phyloP scores from a whole-genome alignment of 495 filamentous ascomycete species.

The Rhizodiscina lignyota region DNA sequence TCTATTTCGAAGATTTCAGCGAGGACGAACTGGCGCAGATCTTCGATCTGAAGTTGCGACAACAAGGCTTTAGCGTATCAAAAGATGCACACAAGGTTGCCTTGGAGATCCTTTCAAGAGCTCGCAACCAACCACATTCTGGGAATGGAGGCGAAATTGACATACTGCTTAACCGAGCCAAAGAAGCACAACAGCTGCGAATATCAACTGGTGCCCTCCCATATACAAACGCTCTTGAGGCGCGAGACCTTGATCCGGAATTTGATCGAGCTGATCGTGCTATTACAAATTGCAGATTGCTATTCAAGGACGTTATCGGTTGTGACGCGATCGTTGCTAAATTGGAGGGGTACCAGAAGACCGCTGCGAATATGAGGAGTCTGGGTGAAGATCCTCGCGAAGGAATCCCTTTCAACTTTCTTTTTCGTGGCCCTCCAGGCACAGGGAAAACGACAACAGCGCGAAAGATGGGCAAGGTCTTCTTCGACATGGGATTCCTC shows the following conservation, averaged over 20 bases:
- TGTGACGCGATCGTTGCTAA: constrained; percentile 42
- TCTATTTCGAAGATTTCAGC: constrained; percentile 55
- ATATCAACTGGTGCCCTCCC: constrained; percentile 13
- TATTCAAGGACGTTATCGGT: constrained; percentile 54
- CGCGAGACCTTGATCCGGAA: constrained; percentile 52
- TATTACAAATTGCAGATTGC: constrained; percentile 30
- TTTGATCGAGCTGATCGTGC: constrained; percentile 37
- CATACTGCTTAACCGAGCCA: constrained; percentile 43
- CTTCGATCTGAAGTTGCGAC: constrained; percentile 37
- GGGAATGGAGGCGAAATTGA: constrained; percentile 51
- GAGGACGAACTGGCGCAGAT: constrained; percentile 40
- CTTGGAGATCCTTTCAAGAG: constrained; percentile 32
- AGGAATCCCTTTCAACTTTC: constrained; percentile 42
- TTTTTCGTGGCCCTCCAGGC: constrained; percentile 50
- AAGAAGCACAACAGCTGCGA: constrained; percentile 38
- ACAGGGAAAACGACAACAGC: constrained; percentile 67
- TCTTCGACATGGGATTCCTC: constrained; percentile 42
- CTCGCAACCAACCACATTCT: constrained; percentile 39
- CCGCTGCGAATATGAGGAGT: constrained; percentile 31
- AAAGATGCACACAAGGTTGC: constrained; percentile 26
- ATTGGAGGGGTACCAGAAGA: constrained; percentile 42
- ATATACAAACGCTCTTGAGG: constrained; percentile 26
- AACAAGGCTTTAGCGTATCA: constrained; percentile 28
- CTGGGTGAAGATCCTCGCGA: constrained; percentile 38
- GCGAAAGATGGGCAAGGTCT: constrained; percentile 52